Base-by-base conservation (phyloP, 148 eudicot genomes). In the Cornus florida region DNA sequence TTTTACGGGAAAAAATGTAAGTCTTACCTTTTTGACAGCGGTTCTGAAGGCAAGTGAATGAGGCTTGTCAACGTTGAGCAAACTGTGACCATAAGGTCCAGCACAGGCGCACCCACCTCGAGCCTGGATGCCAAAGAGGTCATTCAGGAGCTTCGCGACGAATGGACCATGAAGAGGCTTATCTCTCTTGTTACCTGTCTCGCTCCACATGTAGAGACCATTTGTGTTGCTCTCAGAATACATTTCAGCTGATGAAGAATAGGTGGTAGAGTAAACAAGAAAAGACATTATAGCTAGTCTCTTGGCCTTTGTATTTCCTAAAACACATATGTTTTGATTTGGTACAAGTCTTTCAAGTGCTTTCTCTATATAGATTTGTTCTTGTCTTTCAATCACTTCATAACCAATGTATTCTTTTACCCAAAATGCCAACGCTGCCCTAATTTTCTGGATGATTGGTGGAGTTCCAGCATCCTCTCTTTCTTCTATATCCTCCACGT, bases 41-140 rank as follows among this genome's bases (percentile, higher is more conserved):
- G 90, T 83, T 83, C 86, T 73, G 43, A 83, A 73, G 38, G 83
- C 87, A 5, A 83, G 84, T 0, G 90, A 89, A 43, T 23, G 70
- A 43, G 64, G 5, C 23, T 79, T 74, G 48, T 87, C 84, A 10
- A 89, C 74, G 1, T 83, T 67, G n/a, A 87, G 84, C 83, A 89
- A 76, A 38, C 56, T 53, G 19, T 89, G 92, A 57, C 81, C 88
- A 41, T 89, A 89, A 46, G 92, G 92, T 7, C 92, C 92, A 9
- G 92, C 92, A 66, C 92, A 89, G 65, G 88, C 84, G 71, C 91
- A 89, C n/a, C 91, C 91, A 6, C 89, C 91, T 33, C 91, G 76
- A 69, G 91, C 88, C 73, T 89, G 92, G 17, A 89, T 83, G 0
- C 92, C 92, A 69, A 89, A 89, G 77, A 89, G 75, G 77, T 89